Percentiles rank a stretch among this genome's conserved stretches.
These are phyloP conservation scores for Yamadazyma tumulicola DNA, from an alignment of 805 yeast genomes.

Conservation along the genomic window DNA sequence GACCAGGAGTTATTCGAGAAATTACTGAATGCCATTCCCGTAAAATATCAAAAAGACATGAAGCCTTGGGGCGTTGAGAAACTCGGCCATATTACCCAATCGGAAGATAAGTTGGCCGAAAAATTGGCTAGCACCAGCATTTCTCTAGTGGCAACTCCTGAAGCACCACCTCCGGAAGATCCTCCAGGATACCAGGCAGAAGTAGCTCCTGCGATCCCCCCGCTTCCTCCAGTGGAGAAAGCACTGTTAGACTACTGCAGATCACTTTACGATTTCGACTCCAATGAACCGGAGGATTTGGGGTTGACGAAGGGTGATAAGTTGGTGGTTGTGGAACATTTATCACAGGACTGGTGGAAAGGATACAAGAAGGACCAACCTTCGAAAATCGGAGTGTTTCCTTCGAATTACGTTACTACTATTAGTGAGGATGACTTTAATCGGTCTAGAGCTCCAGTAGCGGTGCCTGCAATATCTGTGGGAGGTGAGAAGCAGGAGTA, in stretches of 20 bases:
- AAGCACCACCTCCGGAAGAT: conserved; percentile 3
- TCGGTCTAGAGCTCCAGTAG: conserved; percentile 6
- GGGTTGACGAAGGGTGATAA: conserved; percentile 62
- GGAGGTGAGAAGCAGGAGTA: conserved; percentile 17
- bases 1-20: conserved; percentile 51
- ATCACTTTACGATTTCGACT: conserved; percentile 70
- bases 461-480: conserved; percentile 10
- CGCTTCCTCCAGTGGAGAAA: not conserved
- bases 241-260: conserved; percentile 42
- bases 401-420: conserved; percentile 73
- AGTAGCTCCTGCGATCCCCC: not conserved
- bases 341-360: conserved; percentile 88
- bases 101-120: conserved; percentile 6
- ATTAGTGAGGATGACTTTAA: conserved; percentile 32
- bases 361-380: conserved; percentile 51
- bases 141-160: conserved; percentile 13
- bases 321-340: conserved; percentile 64
- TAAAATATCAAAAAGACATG: conserved; percentile 49
- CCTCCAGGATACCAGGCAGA: not conserved
- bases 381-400: conserved; percentile 71
- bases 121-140: conserved; percentile 10
- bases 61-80: conserved; percentile 42
- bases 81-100: not conserved
- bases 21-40: conserved; percentile 53
- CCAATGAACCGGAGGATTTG: conserved; percentile 77